These are phyloP conservation scores for Taiwanofungus camphoratus DNA, from an alignment of 1,284 basidiomycete species.

Conservation along the genomic window DNA sequence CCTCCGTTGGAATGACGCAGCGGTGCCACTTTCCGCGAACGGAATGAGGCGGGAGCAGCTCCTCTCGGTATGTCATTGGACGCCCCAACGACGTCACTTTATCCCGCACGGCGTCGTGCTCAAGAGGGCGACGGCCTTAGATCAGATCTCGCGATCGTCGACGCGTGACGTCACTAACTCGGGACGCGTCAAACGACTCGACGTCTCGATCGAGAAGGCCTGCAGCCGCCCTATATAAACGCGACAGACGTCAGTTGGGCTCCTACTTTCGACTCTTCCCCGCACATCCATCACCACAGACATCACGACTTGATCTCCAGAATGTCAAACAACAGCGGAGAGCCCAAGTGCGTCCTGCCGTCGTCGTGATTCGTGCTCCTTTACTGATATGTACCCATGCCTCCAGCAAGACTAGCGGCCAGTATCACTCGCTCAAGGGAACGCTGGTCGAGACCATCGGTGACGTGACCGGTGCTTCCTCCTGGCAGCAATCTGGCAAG, in stretches of 20 bases:
- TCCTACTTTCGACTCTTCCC: background rate
- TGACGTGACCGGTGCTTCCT: constrained; percentile 39
- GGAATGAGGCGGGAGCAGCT: too few relatives aligned
- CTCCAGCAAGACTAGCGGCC: constrained; percentile 57
- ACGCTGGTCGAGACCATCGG: constrained; percentile 53
- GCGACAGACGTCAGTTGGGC: background rate
- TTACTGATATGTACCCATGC: background rate
- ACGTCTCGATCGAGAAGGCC: background rate
- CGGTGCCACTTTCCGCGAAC: too few relatives aligned
- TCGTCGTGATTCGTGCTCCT: background rate
- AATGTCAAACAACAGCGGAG: constrained; percentile 10
- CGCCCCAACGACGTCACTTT: background rate
- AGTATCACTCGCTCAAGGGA: constrained; percentile 59
- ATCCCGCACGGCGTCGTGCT: background rate
- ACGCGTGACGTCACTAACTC: background rate
- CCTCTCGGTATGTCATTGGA: background rate
- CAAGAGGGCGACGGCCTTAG: background rate
- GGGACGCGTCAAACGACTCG: background rate
- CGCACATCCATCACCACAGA: constrained; percentile 2
- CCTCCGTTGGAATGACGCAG: too few relatives aligned
- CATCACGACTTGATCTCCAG: background rate
- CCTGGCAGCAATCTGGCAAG: constrained; percentile 54
- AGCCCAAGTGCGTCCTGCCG: constrained; percentile 16
- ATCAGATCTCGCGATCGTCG: background rate
- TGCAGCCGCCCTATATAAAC: background rate